Percentiles rank a stretch among this genome's conserved stretches.
These are phyloP conservation scores for Pseudofabraea citricarpa DNA, from an alignment of 2,329 filamentous ascomycete genomes.

Conservation along the genomic window DNA sequence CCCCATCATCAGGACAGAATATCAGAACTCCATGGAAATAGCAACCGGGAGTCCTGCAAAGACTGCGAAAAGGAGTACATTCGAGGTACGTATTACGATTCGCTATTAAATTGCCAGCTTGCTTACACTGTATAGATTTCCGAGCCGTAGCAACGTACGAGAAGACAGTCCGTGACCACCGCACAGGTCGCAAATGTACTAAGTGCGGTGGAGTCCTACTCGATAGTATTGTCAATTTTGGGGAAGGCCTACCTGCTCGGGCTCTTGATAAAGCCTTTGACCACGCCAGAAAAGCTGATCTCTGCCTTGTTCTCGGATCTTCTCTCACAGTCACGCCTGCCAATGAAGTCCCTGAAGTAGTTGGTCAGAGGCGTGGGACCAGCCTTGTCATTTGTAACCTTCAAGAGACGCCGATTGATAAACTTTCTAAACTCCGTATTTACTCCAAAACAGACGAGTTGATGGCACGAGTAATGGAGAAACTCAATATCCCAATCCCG, in stretches of 20 bases:
- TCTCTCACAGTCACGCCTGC: constrained; percentile 40
- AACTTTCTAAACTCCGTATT: constrained; percentile 28
- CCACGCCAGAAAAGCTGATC: constrained; percentile 36
- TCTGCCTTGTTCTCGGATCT: constrained; percentile 42
- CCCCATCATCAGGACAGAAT: constrained; percentile 30
- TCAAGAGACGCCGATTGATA: constrained; percentile 38
- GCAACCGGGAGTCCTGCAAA: constrained; percentile 39
- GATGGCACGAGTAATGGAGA: constrained; percentile 36
- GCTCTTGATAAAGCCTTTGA: constrained; percentile 28
- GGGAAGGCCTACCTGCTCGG: constrained; percentile 30
- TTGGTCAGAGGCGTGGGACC: constrained; percentile 24
- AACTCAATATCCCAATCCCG: constrained; percentile 32
- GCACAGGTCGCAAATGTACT: constrained; percentile 40
- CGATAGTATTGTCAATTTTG: constrained; percentile 43
- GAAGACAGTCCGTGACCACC: constrained; percentile 38
- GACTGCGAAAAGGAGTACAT: constrained; percentile 42
- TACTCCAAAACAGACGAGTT: constrained; percentile 33
- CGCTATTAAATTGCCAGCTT: not conserved
- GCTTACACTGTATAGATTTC: constrained; percentile 30
- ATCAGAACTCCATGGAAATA: constrained; percentile 44
- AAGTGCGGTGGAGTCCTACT: constrained; percentile 33
- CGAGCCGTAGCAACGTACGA: constrained; percentile 39
- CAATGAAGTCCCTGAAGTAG: constrained; percentile 33
- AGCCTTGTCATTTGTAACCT: constrained; percentile 41
- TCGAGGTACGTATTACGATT: constrained; percentile 23